phyloP scores from a whole-genome alignment of 345 rosid species.

The Garcia nutans region DNA sequence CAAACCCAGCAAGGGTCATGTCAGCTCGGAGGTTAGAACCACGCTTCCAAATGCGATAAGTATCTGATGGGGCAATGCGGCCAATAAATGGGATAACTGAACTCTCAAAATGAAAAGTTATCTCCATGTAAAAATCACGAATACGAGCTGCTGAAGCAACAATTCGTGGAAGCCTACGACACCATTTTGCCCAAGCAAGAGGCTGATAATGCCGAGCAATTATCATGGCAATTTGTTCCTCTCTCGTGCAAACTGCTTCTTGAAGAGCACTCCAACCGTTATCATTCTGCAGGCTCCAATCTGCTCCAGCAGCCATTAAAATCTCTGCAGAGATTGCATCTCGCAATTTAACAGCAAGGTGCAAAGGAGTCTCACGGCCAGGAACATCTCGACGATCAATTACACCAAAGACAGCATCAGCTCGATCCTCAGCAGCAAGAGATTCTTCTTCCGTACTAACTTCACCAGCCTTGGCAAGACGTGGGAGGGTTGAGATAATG shows the following conservation, averaged over 20 bases:
- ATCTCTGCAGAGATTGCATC: slow-evolving; percentile 83
- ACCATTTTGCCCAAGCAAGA: slow-evolving; percentile 99
- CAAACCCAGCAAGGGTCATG: slow-evolving; percentile 96
- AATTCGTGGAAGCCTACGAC: slow-evolving; percentile 89
- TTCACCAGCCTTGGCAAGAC: slow-evolving; percentile 76
- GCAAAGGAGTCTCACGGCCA: slow-evolving; percentile 94
- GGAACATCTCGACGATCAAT: slow-evolving; percentile 93
- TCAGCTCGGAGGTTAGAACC: slow-evolving; percentile 99
- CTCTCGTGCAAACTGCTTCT: slow-evolving; percentile 98
- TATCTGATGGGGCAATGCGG: slow-evolving; percentile 98
- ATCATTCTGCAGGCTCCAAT: slow-evolving; percentile 98
- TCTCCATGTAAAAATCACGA: slow-evolving; percentile 98
- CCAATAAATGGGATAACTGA: slow-evolving; percentile 95
- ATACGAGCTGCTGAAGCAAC: slow-evolving; percentile 81
- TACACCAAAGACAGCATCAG: slow-evolving; percentile 71
- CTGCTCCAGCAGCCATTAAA: slow-evolving; percentile 90
- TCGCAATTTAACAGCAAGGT: slow-evolving; percentile 84
- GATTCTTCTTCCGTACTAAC: slow-evolving; percentile 78
- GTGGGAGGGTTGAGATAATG: slow-evolving; percentile 62
- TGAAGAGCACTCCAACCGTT: slow-evolving; percentile 99
- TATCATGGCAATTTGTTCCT: slow-evolving; percentile 86
- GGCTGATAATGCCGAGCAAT: slow-evolving; percentile 95
- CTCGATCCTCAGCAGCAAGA: slow-evolving; percentile 61
- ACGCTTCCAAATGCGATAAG: slow-evolving; percentile 97
- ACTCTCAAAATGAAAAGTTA: slow-evolving; percentile 95